These are phyloP conservation scores for Sordariomycetes sp. DNA, from an alignment of 2,329 filamentous ascomycete genomes.

Conservation along the genomic window DNA sequence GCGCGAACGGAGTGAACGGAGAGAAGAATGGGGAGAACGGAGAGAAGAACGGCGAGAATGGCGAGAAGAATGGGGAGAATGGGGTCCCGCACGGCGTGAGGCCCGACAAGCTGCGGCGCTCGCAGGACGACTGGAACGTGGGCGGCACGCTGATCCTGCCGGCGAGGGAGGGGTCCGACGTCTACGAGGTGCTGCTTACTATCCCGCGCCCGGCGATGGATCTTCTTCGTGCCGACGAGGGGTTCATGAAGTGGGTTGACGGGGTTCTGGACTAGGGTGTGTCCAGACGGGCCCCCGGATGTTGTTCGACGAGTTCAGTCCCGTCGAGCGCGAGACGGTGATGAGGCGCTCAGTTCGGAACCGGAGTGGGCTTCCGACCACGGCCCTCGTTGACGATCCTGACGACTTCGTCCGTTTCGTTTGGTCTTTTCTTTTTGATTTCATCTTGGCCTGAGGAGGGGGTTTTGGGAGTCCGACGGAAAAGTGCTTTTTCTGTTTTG, in stretches of 20 bases:
- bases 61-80: not conserved
- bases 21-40: not conserved
- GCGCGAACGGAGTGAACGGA: conserved; percentile 1
- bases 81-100: not conserved
- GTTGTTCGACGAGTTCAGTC: too few species aligned
- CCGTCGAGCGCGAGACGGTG: too few species aligned
- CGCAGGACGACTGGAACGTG: conserved; percentile 17
- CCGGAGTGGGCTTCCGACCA: too few species aligned
- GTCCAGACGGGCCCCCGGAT: not conserved
- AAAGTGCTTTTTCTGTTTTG: too few species aligned
- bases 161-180: conserved; percentile 11
- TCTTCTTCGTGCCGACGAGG: conserved; percentile 12
- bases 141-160: conserved; percentile 21
- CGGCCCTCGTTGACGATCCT: too few species aligned
- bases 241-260: conserved; percentile 18
- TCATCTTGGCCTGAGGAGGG: too few species aligned
- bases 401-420: too few species aligned
- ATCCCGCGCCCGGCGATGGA: conserved; percentile 18
- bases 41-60: conserved; percentile 3
- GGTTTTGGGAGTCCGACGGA: too few species aligned
- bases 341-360: too few species aligned
- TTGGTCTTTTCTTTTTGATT: too few species aligned
- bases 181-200: conserved; percentile 19
- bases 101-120: conserved; percentile 19
- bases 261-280: conserved; percentile 6